Evolutionary conservation across 306 rosid species (phyloP).

Genomic region (Vigna reflexopilosa): DNA sequence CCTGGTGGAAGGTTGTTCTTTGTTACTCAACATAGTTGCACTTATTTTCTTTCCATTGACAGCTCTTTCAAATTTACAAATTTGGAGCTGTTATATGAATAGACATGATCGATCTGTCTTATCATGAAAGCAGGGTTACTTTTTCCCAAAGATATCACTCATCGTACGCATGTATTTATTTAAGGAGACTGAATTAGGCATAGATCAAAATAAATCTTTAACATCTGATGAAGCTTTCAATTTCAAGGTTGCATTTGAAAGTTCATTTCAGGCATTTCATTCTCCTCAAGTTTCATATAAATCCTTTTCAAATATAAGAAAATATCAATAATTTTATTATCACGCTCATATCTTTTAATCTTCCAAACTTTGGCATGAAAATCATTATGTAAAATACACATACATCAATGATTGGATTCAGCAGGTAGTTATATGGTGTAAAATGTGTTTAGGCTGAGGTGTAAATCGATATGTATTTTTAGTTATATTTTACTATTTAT

Average conservation of each 20-base stretch:
- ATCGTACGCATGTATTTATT: neutral
- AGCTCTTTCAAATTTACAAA: slow-evolving; percentile 24
- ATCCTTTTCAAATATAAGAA: slow-evolving; percentile 10
- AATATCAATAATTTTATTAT: slow-evolving; percentile 14
- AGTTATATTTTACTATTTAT: neutral
- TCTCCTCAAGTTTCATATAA: slow-evolving; percentile 14
- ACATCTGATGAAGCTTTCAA: neutral
- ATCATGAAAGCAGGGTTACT: neutral
- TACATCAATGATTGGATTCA: slow-evolving; percentile 6
- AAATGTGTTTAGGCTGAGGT: neutral
- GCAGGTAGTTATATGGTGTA: neutral
- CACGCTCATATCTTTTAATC: slow-evolving; percentile 5
- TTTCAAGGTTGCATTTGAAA: neutral
- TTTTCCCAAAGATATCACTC: slow-evolving; percentile 14
- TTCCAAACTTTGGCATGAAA: slow-evolving; percentile 4
- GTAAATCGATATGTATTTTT: neutral
- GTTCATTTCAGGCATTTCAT: neutral
- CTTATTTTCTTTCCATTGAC: slow-evolving; percentile 30
- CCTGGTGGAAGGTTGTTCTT: slow-evolving; percentile 88
- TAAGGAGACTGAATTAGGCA: neutral
- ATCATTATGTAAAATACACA: neutral
- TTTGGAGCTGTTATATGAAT: slow-evolving; percentile 16
- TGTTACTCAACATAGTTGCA: slow-evolving; percentile 35
- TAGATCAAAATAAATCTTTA: neutral
- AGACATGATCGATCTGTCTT: slow-evolving; percentile 17